Evolutionary conservation across 2,329 filamentous ascomycete species (phyloP).

Genomic region (Aureobasidium sp.): DNA sequence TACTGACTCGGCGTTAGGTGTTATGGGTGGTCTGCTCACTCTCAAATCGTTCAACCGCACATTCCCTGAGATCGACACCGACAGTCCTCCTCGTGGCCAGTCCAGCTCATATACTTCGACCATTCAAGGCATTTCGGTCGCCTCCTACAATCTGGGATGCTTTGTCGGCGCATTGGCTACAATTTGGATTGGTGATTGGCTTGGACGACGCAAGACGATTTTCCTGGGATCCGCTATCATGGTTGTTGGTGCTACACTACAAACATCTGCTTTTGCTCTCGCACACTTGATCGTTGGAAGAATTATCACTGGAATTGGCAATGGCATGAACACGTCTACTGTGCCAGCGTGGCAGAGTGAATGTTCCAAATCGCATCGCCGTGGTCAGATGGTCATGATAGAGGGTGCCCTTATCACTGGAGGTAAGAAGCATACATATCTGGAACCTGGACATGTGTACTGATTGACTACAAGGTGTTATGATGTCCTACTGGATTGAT

Average conservation of each 20-base stretch:
- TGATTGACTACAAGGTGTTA: slow-evolving; percentile 26
- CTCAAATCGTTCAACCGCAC: slow-evolving; percentile 34
- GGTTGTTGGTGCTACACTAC: slow-evolving; percentile 43
- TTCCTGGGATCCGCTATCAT: slow-evolving; percentile 44
- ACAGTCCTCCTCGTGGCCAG: slow-evolving; percentile 15
- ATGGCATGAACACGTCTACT: slow-evolving; percentile 44
- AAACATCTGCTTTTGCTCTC: slow-evolving; percentile 38
- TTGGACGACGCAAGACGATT: slow-evolving; percentile 44
- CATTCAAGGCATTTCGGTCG: slow-evolving; percentile 32
- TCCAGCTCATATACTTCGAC: slow-evolving; percentile 18
- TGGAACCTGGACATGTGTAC: neutral
- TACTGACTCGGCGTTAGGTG: slow-evolving; percentile 25
- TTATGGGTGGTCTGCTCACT: slow-evolving; percentile 39
- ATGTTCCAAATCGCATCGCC: slow-evolving; percentile 44
- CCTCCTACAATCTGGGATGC: slow-evolving; percentile 44
- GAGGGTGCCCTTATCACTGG: slow-evolving; percentile 46
- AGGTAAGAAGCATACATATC: slow-evolving; percentile 18
- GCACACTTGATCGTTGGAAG: slow-evolving; percentile 45
- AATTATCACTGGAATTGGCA: slow-evolving; percentile 46
- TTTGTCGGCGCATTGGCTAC: slow-evolving; percentile 42
- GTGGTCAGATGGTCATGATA: slow-evolving; percentile 47
- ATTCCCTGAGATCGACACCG: slow-evolving; percentile 35
- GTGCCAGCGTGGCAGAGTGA: slow-evolving; percentile 48
- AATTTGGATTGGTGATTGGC: slow-evolving; percentile 43
- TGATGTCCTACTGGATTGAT: slow-evolving; percentile 43